phyloP scores from a whole-genome alignment of 371 early-diverging fungal genomes.

The Funneliformis caledonium region DNA sequence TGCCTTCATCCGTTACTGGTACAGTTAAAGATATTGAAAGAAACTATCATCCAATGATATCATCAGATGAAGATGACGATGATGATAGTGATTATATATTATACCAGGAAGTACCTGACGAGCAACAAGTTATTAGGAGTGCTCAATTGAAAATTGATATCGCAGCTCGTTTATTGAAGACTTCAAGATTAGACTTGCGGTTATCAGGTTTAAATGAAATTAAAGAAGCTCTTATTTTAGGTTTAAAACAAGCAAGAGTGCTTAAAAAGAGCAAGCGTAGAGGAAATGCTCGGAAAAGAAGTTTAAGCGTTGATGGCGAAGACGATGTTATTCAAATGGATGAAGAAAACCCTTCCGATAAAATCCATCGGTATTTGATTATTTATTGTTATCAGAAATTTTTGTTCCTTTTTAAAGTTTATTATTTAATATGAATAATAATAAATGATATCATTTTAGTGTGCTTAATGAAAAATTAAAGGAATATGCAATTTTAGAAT shows the following conservation, averaged over 20 bases:
- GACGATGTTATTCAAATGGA: constrained; percentile 44
- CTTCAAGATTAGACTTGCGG: constrained; percentile 49
- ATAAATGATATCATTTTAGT: not conserved
- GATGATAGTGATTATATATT: constrained; percentile 33
- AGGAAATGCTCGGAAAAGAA: constrained; percentile 45
- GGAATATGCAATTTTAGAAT: constrained; percentile 47
- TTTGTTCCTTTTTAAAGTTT: not conserved
- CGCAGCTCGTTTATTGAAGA: constrained; percentile 50
- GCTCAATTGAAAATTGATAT: constrained; percentile 47
- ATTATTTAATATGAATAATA: not conserved
- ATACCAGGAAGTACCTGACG: constrained; percentile 43
- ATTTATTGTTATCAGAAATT: not conserved
- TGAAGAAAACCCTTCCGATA: constrained; percentile 44
- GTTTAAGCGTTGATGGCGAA: constrained; percentile 47
- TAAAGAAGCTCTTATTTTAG: constrained; percentile 45
- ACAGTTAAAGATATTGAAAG: constrained; percentile 7
- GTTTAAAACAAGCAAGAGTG: constrained; percentile 45
- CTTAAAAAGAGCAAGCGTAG: constrained; percentile 38
- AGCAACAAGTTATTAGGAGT: constrained; percentile 46
- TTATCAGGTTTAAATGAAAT: constrained; percentile 51
- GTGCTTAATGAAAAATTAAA: constrained; percentile 40
- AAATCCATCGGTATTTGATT: constrained; percentile 26
- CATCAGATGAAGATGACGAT: constrained; percentile 43
- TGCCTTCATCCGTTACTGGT: constrained; percentile 33
- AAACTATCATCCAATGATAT: constrained; percentile 28